These are phyloP conservation scores for Eucalyptus virginea DNA, from an alignment of 345 rosid species.

Conservation along the genomic window DNA sequence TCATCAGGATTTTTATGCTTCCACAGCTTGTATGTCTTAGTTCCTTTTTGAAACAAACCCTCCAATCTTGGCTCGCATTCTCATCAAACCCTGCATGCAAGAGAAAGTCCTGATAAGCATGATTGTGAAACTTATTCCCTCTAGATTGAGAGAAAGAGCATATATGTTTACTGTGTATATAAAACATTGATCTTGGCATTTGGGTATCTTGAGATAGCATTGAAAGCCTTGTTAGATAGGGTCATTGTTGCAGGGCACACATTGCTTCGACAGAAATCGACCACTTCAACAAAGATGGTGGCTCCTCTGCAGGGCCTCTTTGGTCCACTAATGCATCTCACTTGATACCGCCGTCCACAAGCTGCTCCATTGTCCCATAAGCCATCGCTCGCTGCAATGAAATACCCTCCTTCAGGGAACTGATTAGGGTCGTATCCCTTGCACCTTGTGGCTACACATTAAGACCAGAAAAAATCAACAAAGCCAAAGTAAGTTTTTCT, in stretches of 20 bases:
- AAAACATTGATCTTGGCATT: constrained; percentile 9
- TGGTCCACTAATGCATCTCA: constrained; percentile 23
- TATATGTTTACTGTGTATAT: constrained; percentile 5
- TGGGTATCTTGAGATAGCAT: constrained; percentile 5
- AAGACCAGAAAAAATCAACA: not conserved
- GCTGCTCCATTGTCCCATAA: constrained; percentile 28
- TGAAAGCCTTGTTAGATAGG: constrained; percentile 10
- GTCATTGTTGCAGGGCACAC: constrained; percentile 9
- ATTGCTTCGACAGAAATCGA: constrained; percentile 1
- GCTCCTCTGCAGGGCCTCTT: constrained; percentile 13
- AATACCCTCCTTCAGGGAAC: constrained; percentile 9
- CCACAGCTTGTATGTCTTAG: too few species aligned
- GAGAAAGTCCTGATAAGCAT: not conserved
- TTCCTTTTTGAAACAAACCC: too few species aligned
- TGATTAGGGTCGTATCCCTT: not conserved
- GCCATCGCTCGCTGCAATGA: constrained; percentile 14
- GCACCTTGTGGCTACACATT: constrained; percentile 11
- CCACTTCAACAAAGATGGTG: constrained; percentile 3
- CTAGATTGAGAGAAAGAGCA: not conserved
- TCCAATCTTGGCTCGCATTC: too few species aligned
- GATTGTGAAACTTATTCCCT: not conserved
- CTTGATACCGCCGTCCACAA: constrained; percentile 3
- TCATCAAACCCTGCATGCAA: not conserved
- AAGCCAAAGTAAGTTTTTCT: not conserved
- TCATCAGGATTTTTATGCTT: too few species aligned